phyloP scores from a whole-genome alignment of 1,139 yeast genomes.

The Yamadazyma sp. region DNA sequence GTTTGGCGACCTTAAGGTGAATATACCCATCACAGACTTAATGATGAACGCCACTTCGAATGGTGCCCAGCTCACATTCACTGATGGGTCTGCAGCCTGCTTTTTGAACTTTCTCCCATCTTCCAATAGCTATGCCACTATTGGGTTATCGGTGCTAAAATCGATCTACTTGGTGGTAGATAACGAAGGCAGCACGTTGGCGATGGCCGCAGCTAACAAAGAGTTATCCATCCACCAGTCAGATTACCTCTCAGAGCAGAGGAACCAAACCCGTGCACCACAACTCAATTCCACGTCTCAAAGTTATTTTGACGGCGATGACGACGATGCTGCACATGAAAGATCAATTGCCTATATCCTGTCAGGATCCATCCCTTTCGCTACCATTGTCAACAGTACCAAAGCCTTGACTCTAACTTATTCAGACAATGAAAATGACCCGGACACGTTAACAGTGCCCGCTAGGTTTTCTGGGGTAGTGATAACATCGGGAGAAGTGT shows the following conservation, averaged over 20 bases:
- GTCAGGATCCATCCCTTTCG: constrained; percentile 40
- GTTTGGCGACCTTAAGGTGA: constrained; percentile 53
- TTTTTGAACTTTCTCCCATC: constrained; percentile 55
- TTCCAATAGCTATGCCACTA: constrained; percentile 50
- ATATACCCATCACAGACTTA: constrained; percentile 54
- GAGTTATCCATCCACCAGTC: constrained; percentile 10
- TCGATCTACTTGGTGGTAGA: constrained; percentile 67
- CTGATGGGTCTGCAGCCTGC: constrained; percentile 63
- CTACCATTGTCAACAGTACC: constrained; percentile 22
- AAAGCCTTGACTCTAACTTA: constrained; percentile 21
- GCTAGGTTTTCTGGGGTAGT: constrained; percentile 35
- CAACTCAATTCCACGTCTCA: neutral
- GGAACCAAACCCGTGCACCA: neutral
- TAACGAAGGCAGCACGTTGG: constrained; percentile 57
- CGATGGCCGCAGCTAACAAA: constrained; percentile 35
- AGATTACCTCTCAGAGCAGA: constrained; percentile 10
- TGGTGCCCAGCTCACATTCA: constrained; percentile 41
- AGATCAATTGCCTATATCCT: constrained; percentile 27
- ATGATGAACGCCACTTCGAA: constrained; percentile 39
- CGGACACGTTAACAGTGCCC: constrained; percentile 28
- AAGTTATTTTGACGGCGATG: neutral
- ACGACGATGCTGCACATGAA: neutral
- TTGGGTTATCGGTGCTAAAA: constrained; percentile 64
- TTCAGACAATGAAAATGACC: constrained; percentile 14
- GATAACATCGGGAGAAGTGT: constrained; percentile 33